A percentile compares a stretch with the other conserved stretches of the same genome.
These are phyloP conservation scores for Picea engelmannii DNA, from an alignment of 83 land plant species.

Conservation along the genomic window DNA sequence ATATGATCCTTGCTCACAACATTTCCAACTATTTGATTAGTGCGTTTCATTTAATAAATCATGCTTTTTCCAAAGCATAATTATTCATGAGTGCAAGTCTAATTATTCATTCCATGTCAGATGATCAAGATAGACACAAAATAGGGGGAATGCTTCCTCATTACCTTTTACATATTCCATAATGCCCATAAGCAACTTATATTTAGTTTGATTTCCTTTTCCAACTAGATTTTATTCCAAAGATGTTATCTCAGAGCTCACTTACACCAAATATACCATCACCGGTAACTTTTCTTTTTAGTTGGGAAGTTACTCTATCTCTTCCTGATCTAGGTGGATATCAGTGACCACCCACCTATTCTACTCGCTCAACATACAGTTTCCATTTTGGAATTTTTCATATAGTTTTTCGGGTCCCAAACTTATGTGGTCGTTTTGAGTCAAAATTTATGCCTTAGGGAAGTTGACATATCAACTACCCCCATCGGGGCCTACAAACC, in stretches of 20 bases:
- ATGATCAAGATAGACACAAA: conserved; percentile 2
- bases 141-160: conserved; percentile 5
- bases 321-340: neutral
- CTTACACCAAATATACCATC: conserved; percentile 9
- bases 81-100: conserved; percentile 11
- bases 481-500: no score
- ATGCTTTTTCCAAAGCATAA: conserved; percentile 8
- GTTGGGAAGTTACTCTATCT: conserved; percentile 1
- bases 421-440: no score
- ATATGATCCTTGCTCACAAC: conserved; percentile 8
- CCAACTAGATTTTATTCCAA: conserved; percentile 18
- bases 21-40: conserved; percentile 16
- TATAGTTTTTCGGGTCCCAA: no score
- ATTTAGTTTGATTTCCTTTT: conserved; percentile 21
- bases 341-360: no score
- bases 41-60: conserved; percentile 20
- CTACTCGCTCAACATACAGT: no score
- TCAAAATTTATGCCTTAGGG: no score
- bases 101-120: conserved; percentile 11
- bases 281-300: neutral
- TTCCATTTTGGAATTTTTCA: no score
- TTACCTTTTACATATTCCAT: conserved; percentile 31
- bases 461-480: no score
- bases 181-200: conserved; percentile 25
- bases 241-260: conserved; percentile 1